Evolutionary conservation across 805 yeast species (phyloP).

Genomic region (Dipodascus albidus): DNA sequence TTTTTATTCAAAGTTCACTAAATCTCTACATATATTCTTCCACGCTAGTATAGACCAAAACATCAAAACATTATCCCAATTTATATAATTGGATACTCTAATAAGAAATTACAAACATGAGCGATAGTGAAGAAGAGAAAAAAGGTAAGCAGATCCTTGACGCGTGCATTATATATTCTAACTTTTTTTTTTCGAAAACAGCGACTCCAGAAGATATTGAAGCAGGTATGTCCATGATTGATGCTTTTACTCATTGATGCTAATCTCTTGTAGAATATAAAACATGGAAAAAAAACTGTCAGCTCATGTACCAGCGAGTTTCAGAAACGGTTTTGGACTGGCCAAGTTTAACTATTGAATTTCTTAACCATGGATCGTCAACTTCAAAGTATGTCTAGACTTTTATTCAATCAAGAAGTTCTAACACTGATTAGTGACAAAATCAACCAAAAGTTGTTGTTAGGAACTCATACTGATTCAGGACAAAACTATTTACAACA

Average conservation of each 20-base stretch:
- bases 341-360: constrained; percentile 63
- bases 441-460: constrained; percentile 3
- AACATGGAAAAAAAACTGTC: constrained; percentile 78
- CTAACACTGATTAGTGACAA: neutral
- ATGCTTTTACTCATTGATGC: neutral
- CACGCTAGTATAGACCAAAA: neutral
- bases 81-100: too few relatives aligned
- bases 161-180: too few relatives aligned
- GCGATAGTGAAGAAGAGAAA: neutral
- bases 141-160: too few relatives aligned
- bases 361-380: constrained; percentile 39
- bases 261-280: constrained; percentile 19
- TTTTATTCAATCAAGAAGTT: neutral
- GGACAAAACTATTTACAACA: constrained; percentile 15
- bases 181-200: too few relatives aligned
- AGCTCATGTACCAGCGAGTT: constrained; percentile 61
- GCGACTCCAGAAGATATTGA: constrained; percentile 1
- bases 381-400: constrained; percentile 2
- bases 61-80: neutral
- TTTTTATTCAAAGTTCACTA: too few relatives aligned
- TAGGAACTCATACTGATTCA: constrained; percentile 14
- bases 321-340: constrained; percentile 56
- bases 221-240: neutral
- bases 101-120: too few relatives aligned
- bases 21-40: too few relatives aligned